These are phyloP conservation scores for Tylopilus intermedius DNA, from an alignment of 768 basidiomycete genomes.

Conservation along the genomic window DNA sequence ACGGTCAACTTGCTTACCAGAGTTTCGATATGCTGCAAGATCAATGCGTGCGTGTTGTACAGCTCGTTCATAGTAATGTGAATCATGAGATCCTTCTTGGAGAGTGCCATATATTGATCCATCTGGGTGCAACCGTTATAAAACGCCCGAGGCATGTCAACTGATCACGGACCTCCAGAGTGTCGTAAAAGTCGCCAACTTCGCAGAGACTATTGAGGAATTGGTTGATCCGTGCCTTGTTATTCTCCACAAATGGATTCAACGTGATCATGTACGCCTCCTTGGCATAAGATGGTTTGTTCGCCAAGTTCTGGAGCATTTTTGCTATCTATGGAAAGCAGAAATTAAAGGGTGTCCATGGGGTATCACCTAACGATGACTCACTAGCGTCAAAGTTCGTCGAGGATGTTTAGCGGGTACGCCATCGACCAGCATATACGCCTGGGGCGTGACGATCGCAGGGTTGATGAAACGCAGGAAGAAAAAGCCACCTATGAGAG, in stretches of 20 bases:
- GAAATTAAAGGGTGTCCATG: conserved; percentile 1
- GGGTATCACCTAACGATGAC: conserved; percentile 9
- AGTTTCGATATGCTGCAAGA: conserved; percentile 91
- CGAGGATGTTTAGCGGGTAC: conserved; percentile 97
- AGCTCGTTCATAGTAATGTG: conserved; percentile 98
- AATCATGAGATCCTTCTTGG: conserved; percentile 97
- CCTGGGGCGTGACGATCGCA: conserved; percentile 97
- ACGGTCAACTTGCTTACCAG: conserved; percentile 52
- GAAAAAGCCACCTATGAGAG: conserved; percentile 98
- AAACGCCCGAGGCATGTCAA: not conserved
- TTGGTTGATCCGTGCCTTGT: conserved; percentile 95
- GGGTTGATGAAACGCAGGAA: conserved; percentile 99
- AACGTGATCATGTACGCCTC: conserved; percentile 98
- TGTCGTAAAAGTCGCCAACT: conserved; percentile 98
- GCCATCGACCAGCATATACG: conserved; percentile 98
- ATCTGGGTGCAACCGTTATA: conserved; percentile 50
- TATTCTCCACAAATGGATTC: conserved; percentile 98
- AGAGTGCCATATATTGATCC: conserved; percentile 99
- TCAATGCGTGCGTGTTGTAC: conserved; percentile 96
- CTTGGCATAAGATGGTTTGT: conserved; percentile 97
- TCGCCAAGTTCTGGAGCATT: conserved; percentile 98
- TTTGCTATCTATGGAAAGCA: conserved; percentile 76
- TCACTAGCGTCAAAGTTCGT: conserved; percentile 85
- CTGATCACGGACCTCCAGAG: conserved; percentile 70
- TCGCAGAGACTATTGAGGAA: conserved; percentile 97